phyloP scores from a whole-genome alignment of 768 basidiomycete genomes.

The Termitomyces sp. region DNA sequence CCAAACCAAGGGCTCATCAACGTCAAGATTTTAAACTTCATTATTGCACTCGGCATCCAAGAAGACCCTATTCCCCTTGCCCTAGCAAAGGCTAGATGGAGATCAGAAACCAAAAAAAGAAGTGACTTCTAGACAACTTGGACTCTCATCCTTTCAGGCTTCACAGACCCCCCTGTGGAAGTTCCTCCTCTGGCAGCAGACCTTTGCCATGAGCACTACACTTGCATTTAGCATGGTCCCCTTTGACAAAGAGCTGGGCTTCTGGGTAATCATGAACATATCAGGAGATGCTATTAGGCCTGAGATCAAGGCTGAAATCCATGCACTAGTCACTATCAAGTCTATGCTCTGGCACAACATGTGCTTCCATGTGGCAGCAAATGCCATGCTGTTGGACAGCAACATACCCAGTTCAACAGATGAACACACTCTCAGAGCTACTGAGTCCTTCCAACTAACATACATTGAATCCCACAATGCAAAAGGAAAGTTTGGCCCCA shows the following conservation, averaged over 20 bases:
- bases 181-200: conserved; percentile 7
- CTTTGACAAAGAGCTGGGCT: neutral
- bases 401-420: neutral
- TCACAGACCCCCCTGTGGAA: too few relatives aligned
- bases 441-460: neutral
- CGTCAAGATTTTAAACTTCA: too few relatives aligned
- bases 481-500: neutral
- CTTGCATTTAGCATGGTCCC: conserved; percentile 2
- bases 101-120: too few relatives aligned
- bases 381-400: neutral
- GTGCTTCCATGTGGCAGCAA: neutral
- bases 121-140: too few relatives aligned
- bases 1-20: too few relatives aligned
- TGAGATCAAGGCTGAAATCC: neutral
- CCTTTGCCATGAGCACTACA: neutral
- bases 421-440: neutral
- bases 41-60: too few relatives aligned
- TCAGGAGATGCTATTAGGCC: conserved; percentile 2
- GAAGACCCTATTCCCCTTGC: too few relatives aligned
- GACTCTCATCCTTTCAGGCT: too few relatives aligned
- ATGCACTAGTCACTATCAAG: conserved; percentile 1
- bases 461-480: conserved; percentile 2
- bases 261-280: conserved; percentile 7
- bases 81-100: too few relatives aligned
- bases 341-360: neutral